phyloP scores from a whole-genome alignment of 176 grass and related monocot species.

The Triticum turgidum region DNA sequence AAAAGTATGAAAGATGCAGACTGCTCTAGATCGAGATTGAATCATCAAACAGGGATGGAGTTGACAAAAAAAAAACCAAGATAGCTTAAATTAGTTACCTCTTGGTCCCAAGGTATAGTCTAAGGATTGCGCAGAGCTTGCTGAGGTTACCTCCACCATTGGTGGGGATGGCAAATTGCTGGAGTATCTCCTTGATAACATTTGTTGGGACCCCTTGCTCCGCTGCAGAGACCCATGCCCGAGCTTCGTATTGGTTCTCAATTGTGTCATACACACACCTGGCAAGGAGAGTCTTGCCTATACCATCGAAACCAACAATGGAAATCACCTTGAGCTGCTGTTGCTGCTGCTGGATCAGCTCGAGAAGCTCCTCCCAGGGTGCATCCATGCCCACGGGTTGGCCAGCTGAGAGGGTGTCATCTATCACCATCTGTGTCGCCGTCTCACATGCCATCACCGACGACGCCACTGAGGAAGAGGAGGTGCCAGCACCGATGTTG shows the following conservation, averaged over 20 bases:
- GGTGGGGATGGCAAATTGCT: background rate
- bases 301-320: background rate
- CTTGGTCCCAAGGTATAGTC: background rate
- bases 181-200: background rate
- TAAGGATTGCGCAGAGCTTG: background rate
- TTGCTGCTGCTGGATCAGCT: background rate
- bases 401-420: background rate
- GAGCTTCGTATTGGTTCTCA: background rate
- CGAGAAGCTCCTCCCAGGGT: background rate
- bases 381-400: background rate
- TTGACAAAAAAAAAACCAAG: background rate
- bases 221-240: background rate
- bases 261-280: background rate
- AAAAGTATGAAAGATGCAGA: background rate
- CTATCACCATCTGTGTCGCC: background rate
- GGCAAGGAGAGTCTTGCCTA: background rate
- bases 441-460: background rate
- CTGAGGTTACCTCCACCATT: background rate
- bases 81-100: background rate
- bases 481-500: background rate
- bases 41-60: background rate
- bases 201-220: background rate
- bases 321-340: background rate
- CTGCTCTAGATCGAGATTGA: background rate
- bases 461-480: accelerated